Evolutionary conservation across 257 asterid genomes (phyloP).

Genomic region (Henckelia pumila): DNA sequence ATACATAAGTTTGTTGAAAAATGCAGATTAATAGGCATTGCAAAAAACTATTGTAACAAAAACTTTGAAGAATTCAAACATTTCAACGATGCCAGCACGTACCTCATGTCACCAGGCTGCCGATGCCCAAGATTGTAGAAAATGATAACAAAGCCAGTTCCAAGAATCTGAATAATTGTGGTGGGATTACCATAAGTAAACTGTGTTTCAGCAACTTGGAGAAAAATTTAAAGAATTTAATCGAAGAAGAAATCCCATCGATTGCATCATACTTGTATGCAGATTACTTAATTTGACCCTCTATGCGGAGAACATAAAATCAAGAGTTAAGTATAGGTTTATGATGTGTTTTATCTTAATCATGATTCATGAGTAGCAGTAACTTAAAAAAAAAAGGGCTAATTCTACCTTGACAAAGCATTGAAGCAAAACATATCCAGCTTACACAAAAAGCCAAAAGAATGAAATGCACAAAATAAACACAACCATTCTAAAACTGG

Average conservation of each 20-base stretch:
- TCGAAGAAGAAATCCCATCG: conserved; percentile 11
- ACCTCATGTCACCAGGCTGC: conserved; percentile 89
- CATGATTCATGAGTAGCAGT: no score
- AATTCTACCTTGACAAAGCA: no score
- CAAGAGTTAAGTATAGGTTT: no score
- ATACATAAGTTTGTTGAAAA: neutral
- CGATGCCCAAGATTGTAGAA: conserved; percentile 89
- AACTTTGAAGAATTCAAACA: neutral
- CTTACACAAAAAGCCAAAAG: no score
- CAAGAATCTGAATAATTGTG: conserved; percentile 60
- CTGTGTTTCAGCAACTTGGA: neutral
- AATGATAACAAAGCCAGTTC: conserved; percentile 76
- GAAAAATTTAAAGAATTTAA: conserved; percentile 12
- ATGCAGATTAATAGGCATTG: neutral
- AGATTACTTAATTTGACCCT: no score
- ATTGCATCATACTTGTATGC: neutral
- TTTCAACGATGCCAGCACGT: conserved; percentile 20
- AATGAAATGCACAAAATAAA: no score
- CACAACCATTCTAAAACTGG: no score
- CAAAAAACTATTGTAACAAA: neutral
- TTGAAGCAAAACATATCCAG: no score
- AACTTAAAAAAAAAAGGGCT: no score
- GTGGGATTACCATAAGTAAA: conserved; percentile 17
- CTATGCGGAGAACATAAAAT: no score
- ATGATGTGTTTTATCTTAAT: no score